A percentile compares a stretch with the other conserved stretches of the same genome.
Evolutionary conservation across 176 grass and related monocot genomes (phyloP).

Genomic region (Secale cereale): DNA sequence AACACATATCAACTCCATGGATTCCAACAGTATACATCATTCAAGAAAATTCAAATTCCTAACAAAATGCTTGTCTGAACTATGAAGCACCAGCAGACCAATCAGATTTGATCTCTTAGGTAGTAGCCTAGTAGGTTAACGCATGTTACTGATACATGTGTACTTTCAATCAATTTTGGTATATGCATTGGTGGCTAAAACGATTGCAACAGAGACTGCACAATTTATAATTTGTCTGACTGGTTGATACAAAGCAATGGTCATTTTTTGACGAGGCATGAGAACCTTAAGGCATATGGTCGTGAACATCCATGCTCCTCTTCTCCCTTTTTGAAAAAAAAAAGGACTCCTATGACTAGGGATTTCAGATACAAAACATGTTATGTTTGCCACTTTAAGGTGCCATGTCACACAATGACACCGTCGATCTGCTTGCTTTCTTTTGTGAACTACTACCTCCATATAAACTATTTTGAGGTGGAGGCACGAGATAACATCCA

Average conservation of each 20-base stretch:
- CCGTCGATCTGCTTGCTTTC: background rate
- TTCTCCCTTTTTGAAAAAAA: background rate
- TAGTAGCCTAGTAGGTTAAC: background rate
- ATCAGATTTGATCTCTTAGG: background rate
- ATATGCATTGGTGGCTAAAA: background rate
- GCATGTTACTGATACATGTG: background rate
- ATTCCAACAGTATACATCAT: background rate
- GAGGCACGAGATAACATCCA: background rate
- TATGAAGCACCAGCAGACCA: constrained; percentile 3
- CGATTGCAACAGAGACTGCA: background rate
- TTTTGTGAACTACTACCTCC: background rate
- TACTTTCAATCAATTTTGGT: background rate
- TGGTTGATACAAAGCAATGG: background rate
- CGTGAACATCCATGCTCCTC: background rate
- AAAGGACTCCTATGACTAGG: background rate
- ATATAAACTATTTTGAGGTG: background rate
- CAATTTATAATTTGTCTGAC: background rate
- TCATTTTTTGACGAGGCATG: constrained; percentile 10
- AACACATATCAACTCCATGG: background rate
- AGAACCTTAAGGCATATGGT: background rate
- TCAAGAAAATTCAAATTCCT: background rate
- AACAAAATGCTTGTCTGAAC: background rate
- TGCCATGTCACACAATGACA: background rate
- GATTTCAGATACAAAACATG: background rate
- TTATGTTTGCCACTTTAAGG: background rate